Percentiles rank a stretch among this genome's conserved stretches.
Conservation (phyloP, 2,329 filamentous ascomycete genomes). For the Elsinoe arachidis region DNA sequence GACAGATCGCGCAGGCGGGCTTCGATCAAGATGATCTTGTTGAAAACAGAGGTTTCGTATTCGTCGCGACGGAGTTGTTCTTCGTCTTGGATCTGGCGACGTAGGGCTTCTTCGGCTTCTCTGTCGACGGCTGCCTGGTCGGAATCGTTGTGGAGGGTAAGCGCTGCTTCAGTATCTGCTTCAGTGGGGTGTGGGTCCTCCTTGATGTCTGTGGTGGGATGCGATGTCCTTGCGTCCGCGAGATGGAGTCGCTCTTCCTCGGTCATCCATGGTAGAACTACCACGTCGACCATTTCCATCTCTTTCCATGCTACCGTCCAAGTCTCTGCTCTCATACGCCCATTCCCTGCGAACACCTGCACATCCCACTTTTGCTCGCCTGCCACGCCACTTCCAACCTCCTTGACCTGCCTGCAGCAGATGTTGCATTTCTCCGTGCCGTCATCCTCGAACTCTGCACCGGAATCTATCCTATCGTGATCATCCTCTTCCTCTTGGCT, state of each 20-base stretch:
- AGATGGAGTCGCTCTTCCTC: slow-evolving; percentile 19
- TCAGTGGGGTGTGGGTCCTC: neutral
- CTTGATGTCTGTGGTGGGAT: neutral
- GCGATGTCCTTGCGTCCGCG: neutral
- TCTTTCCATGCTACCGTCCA: slow-evolving; percentile 94
- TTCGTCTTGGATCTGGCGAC: neutral
- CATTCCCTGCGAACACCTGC: slow-evolving; percentile 90
- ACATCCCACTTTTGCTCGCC: slow-evolving; percentile 58
- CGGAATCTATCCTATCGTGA: slow-evolving; percentile 26
- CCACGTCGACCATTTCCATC: slow-evolving; percentile 97
- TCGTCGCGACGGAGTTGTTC: neutral
- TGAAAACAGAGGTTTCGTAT: neutral
- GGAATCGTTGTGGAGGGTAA: neutral
- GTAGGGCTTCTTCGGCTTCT: slow-evolving; percentile 1
- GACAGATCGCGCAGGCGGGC: neutral
- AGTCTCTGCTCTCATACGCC: slow-evolving; percentile 80
- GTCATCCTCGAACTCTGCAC: slow-evolving; percentile 22
- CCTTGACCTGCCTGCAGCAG: slow-evolving; percentile 30
- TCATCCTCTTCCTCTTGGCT: slow-evolving; percentile 34
- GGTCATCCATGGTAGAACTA: slow-evolving; percentile 60
- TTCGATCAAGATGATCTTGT: neutral
- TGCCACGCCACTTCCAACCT: slow-evolving; percentile 28
- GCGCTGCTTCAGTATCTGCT: neutral
- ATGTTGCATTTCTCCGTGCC: slow-evolving; percentile 24
- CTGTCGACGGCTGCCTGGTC: slow-evolving; percentile 8